These are phyloP conservation scores for Kregervanrija fluxuum DNA, from an alignment of 805 yeast genomes.

Conservation along the genomic window DNA sequence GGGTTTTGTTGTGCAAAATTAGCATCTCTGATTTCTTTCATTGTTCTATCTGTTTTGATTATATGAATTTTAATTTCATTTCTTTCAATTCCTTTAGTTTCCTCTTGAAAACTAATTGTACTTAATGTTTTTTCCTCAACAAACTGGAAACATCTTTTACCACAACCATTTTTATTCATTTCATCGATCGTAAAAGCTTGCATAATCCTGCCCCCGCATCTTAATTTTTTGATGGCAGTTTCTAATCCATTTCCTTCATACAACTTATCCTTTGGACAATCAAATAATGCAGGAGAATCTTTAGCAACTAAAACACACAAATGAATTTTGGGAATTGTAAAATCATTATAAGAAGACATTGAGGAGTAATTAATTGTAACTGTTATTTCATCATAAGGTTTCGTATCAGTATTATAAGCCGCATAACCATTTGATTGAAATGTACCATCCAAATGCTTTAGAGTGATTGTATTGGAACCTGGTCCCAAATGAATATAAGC, in stretches of 20 bases:
- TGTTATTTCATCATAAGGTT: constrained; percentile 11
- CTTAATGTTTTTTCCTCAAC: constrained; percentile 55
- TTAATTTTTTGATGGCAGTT: constrained; percentile 64
- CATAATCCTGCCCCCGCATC: constrained; percentile 82
- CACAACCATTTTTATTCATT: constrained; percentile 72
- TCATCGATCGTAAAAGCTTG: constrained; percentile 89
- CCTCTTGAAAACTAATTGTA: constrained; percentile 44
- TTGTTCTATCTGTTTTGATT: constrained; percentile 56
- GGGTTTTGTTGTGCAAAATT: constrained; percentile 83
- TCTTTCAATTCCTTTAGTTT: constrained; percentile 29
- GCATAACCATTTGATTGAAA: constrained; percentile 29
- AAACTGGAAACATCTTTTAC: constrained; percentile 70
- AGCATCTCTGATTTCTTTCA: constrained; percentile 66
- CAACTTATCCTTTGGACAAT: constrained; percentile 50
- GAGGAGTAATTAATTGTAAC: constrained; percentile 44
- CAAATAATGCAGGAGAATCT: constrained; percentile 68
- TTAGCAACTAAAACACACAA: constrained; percentile 67
- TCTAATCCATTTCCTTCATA: constrained; percentile 60
- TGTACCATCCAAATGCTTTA: constrained; percentile 38
- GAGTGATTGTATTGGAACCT: constrained; percentile 53
- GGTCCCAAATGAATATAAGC: constrained; percentile 54
- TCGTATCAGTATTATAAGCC: constrained; percentile 10
- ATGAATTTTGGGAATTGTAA: constrained; percentile 68
- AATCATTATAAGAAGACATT: constrained; percentile 30
- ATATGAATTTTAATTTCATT: constrained; percentile 75